Percentiles rank a stretch among this genome's conserved stretches.
Conservation (phyloP, 2,329 filamentous ascomycete species). For the Pezicula carpinea region DNA sequence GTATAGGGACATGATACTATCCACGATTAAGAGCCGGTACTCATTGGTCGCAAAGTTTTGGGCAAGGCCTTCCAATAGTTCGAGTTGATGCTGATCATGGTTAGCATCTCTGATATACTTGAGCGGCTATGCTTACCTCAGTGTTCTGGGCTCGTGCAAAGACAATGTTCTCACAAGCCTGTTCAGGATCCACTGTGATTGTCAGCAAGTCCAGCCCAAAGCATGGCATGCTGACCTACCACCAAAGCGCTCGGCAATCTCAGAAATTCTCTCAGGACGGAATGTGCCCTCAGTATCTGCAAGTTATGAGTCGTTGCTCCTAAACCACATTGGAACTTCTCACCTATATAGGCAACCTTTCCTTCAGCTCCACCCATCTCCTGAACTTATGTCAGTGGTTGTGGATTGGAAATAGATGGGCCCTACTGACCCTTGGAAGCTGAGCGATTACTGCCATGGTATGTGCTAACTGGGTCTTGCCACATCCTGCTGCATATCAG, state of each 20-base stretch:
- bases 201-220: slow-evolving; percentile 9
- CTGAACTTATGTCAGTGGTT: slow-evolving; percentile 19
- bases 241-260: slow-evolving; percentile 63
- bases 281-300: slow-evolving; percentile 59
- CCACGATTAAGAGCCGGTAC: slow-evolving; percentile 62
- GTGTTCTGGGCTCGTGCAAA: slow-evolving; percentile 62
- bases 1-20: slow-evolving; percentile 67
- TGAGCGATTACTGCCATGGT: slow-evolving; percentile 62
- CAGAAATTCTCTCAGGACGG: slow-evolving; percentile 59
- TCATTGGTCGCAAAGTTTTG: slow-evolving; percentile 58
- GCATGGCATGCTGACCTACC: slow-evolving; percentile 21
- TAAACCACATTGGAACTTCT: not conserved
- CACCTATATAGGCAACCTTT: slow-evolving; percentile 64
- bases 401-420: not conserved
- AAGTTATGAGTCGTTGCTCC: slow-evolving; percentile 1
- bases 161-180: slow-evolving; percentile 62
- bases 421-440: slow-evolving; percentile 38
- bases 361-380: slow-evolving; percentile 63
- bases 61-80: slow-evolving; percentile 56
- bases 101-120: slow-evolving; percentile 1
- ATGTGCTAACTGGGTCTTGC: slow-evolving; percentile 66
- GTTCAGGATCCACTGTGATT: slow-evolving; percentile 45
- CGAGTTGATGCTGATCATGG: slow-evolving; percentile 47
- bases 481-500: slow-evolving; percentile 40
- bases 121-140: slow-evolving; percentile 34